These are phyloP conservation scores for Aspergillus heteromorphus DNA, from an alignment of 495 filamentous ascomycete species.

Conservation along the genomic window DNA sequence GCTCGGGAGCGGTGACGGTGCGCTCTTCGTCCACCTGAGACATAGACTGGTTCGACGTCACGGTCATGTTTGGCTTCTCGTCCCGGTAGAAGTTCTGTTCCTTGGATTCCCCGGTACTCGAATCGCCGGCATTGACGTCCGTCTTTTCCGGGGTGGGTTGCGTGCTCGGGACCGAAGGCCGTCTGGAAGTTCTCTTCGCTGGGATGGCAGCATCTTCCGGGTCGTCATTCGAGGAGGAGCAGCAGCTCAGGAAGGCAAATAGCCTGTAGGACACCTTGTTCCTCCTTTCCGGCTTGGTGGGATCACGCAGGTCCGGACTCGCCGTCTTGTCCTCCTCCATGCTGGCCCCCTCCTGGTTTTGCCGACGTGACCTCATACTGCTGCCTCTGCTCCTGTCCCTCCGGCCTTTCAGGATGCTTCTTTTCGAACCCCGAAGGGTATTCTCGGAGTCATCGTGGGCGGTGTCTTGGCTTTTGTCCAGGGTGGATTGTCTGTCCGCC, in stretches of 20 bases:
- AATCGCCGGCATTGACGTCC: slow-evolving; percentile 44
- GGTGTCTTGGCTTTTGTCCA: slow-evolving; percentile 60
- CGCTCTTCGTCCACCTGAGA: slow-evolving; percentile 32
- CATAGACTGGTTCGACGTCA: slow-evolving; percentile 29
- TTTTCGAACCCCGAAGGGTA: slow-evolving; percentile 59
- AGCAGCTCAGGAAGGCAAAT: slow-evolving; percentile 74
- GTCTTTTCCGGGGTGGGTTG: slow-evolving; percentile 50
- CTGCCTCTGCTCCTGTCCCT: slow-evolving; percentile 65
- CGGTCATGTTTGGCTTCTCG: slow-evolving; percentile 43
- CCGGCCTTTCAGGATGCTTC: slow-evolving; percentile 62
- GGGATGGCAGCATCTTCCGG: slow-evolving; percentile 56
- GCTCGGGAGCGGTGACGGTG: slow-evolving; percentile 8
- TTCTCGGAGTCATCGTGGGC: slow-evolving; percentile 56
- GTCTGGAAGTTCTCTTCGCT: slow-evolving; percentile 60
- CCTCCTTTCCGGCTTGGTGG: slow-evolving; percentile 57
- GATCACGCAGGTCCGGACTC: slow-evolving; percentile 26
- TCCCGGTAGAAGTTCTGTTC: slow-evolving; percentile 42
- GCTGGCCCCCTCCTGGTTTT: slow-evolving; percentile 37
- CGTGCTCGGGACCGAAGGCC: slow-evolving; percentile 47
- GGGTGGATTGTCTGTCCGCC: slow-evolving; percentile 52
- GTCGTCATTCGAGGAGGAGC: slow-evolving; percentile 61
- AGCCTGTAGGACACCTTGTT: slow-evolving; percentile 46
- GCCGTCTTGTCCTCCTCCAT: slow-evolving; percentile 32
- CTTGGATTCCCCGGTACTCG: slow-evolving; percentile 53
- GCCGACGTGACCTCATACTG: slow-evolving; percentile 51